A percentile compares a stretch with the other conserved stretches of the same genome.
Conservation (phyloP, 345 rosid genomes). For the Rhodamnia argentea region DNA sequence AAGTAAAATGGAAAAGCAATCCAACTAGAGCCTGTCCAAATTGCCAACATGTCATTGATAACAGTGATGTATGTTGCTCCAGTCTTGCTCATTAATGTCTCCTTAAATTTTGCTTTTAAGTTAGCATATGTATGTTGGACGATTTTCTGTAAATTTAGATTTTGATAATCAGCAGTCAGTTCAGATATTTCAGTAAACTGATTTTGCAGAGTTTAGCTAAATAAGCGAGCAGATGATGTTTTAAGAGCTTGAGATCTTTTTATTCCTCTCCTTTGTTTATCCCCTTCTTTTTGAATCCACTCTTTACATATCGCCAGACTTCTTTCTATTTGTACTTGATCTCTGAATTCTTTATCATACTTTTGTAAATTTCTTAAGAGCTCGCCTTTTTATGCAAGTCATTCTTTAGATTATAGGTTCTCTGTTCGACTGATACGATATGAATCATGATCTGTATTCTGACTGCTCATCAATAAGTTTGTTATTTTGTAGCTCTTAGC, state of each 20-base stretch:
- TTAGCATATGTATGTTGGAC: background rate
- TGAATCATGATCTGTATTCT: background rate
- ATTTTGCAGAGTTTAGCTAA: background rate
- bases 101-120: background rate
- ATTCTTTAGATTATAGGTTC: background rate
- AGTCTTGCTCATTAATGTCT: background rate
- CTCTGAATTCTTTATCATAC: background rate
- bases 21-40: constrained; percentile 80
- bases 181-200: background rate
- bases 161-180: background rate
- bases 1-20: constrained; percentile 65
- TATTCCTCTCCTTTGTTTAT: background rate
- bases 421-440: background rate
- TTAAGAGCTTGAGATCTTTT: background rate
- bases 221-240: background rate
- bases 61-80: constrained; percentile 57
- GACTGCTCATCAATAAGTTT: background rate
- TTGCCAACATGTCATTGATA: constrained; percentile 69
- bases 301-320: background rate
- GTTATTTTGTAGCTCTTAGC: background rate
- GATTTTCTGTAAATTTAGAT: background rate
- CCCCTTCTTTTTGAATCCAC: background rate
- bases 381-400: background rate
- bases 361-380: background rate
- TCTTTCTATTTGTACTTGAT: background rate